phyloP scores from a whole-genome alignment of 331 rosid species.

The Cucumis variabilis region DNA sequence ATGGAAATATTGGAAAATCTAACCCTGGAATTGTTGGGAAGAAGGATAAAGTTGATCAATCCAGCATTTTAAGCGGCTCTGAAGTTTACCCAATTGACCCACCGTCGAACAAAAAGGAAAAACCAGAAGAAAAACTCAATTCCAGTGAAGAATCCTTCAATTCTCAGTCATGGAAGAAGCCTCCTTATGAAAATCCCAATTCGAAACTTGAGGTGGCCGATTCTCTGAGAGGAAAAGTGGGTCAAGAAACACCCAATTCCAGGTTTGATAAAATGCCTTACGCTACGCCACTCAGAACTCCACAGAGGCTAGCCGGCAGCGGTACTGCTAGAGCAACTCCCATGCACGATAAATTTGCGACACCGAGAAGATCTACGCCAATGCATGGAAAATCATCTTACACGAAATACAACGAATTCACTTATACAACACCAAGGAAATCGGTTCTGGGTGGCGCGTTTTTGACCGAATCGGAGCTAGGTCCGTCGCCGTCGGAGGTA shows the following conservation, averaged over 20 bases:
- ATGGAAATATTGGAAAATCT: slow-evolving; percentile 9
- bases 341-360: slow-evolving; percentile 38
- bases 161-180: not conserved
- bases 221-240: not conserved
- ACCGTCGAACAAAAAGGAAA: slow-evolving; percentile 20
- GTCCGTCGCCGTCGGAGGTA: slow-evolving; percentile 96
- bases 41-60: slow-evolving; percentile 9
- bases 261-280: slow-evolving; percentile 26
- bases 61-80: slow-evolving; percentile 14
- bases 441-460: slow-evolving; percentile 39
- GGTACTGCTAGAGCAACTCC: slow-evolving; percentile 28
- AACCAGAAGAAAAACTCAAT: not conserved
- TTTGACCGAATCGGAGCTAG: slow-evolving; percentile 80
- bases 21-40: not conserved
- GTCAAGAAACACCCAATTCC: slow-evolving; percentile 21
- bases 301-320: not conserved
- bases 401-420: not conserved
- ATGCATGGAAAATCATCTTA: not conserved
- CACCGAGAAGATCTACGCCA: slow-evolving; percentile 37
- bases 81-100: not conserved
- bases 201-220: not conserved
- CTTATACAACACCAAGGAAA: slow-evolving; percentile 47
- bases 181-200: not conserved
- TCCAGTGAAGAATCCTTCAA: not conserved
- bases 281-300: slow-evolving; percentile 28